phyloP scores from a whole-genome alignment of 2,329 filamentous ascomycete species.

The Microsporum canis region DNA sequence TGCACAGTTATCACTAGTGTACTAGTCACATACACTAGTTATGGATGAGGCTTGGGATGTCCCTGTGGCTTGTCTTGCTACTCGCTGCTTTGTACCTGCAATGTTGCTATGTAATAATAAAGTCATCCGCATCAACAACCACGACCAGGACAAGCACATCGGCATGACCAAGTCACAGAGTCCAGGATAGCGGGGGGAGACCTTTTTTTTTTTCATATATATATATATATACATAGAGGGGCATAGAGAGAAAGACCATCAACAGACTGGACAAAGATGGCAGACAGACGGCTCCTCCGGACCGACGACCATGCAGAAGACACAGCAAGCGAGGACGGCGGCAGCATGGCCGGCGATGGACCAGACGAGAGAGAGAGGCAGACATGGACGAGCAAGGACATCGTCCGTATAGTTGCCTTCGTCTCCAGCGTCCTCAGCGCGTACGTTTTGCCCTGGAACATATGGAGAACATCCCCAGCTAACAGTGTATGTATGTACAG shows the following conservation, averaged over 20 bases:
- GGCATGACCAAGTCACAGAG: not conserved
- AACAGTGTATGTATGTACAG: constrained; percentile 19
- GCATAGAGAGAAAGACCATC: too few relatives aligned
- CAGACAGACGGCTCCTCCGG: not conserved
- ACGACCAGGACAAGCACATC: not conserved
- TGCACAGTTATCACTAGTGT: too few relatives aligned
- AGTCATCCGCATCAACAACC: not conserved
- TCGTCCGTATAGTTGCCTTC: constrained; percentile 46
- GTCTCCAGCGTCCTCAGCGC: constrained; percentile 50
- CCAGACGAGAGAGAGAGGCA: constrained; percentile 46
- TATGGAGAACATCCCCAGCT: constrained; percentile 7
- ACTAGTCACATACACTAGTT: too few relatives aligned
- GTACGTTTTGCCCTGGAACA: constrained; percentile 22
- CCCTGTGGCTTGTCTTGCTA: too few relatives aligned
- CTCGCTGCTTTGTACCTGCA: too few relatives aligned
- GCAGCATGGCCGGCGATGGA: constrained; percentile 46
- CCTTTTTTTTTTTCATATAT: too few relatives aligned
- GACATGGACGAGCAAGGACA: constrained; percentile 45
- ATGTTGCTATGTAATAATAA: not conserved
- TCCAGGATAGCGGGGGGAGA: not conserved
- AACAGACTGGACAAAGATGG: not conserved
- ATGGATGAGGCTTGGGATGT: too few relatives aligned
- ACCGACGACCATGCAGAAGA: not conserved
- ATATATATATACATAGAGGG: too few relatives aligned
- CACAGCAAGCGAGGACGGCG: constrained; percentile 16